Evolutionary conservation across 192 early-diverging fungal species (phyloP), one percentile per base, ranked within the genome.

Genomic region (Anaeromyces robustus): DNA sequence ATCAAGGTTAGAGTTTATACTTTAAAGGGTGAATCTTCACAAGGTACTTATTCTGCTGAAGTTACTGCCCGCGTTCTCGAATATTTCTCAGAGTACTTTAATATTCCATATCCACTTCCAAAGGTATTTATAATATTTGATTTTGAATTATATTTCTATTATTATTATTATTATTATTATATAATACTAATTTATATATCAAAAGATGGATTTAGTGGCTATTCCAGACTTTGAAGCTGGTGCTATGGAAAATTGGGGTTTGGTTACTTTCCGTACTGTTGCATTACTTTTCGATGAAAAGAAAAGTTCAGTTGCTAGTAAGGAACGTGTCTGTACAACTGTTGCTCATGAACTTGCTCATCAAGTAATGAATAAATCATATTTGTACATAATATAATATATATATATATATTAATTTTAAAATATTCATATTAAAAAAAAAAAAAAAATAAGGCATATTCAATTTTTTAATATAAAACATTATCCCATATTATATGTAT

Each of bases 201-300:
- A n/a, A 68, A 92, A 93, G 88, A 85, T 95, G 37, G 93, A 94
- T 83, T 89, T 94, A 84, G 89, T 98, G 29, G 95, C 95, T 77
- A 94, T 98, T 83, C 95, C 94, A 59, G 95, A 97, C 83, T 98
- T 98, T 86, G 92, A 92, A 79, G 93, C 93, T 29, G 94, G 94
- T 9, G 89, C 89, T 29, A 91, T 92, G 90, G 90, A 91, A 80
- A 98, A 98, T 88, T 98, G 97, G 97, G 97, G 97, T 81, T 86
- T 97, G 31, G 91, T 98, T 32, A 98, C 97, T 13, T 97, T 95
- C 84, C 92, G 96, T 77, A 92, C 94, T 41, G 90, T 94, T 29
- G 91, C 91, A 22, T 86, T 98, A 39, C 86, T 98, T 29, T 93
- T 93, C 83, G 95, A 96, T 86, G 92, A 92, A 81, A 91, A 92